These are phyloP conservation scores for Aquilaria agallochum DNA, from an alignment of 441 rosid species.

Conservation along the genomic window DNA sequence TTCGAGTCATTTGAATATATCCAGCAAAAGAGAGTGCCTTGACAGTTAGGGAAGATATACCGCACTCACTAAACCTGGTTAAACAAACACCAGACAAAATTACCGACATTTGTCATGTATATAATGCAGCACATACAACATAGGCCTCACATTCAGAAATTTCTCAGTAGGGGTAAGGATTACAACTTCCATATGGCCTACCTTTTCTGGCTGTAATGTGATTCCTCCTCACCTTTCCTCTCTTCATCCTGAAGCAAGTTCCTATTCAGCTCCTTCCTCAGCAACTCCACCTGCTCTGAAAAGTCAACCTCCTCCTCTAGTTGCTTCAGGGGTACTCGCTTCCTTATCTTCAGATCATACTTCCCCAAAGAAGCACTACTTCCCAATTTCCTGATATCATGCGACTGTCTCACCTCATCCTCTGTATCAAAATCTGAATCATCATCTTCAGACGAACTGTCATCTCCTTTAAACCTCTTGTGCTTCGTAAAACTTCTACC, in stretches of 20 bases:
- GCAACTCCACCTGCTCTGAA: slow-evolving; percentile 45
- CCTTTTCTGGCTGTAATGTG: slow-evolving; percentile 70
- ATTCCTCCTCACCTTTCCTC: slow-evolving; percentile 34
- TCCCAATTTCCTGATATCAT: slow-evolving; percentile 42
- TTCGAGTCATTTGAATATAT: slow-evolving; percentile 77
- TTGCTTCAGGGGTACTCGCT: slow-evolving; percentile 57
- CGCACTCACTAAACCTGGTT: slow-evolving; percentile 78
- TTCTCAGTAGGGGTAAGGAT: background rate
- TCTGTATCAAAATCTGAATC: slow-evolving; percentile 42
- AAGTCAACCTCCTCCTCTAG: slow-evolving; percentile 53
- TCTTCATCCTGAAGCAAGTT: slow-evolving; percentile 34
- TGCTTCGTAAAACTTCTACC: slow-evolving; percentile 20
- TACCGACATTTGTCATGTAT: slow-evolving; percentile 11
- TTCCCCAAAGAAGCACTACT: slow-evolving; percentile 76
- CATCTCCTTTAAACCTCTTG: slow-evolving; percentile 51
- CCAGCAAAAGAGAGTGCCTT: slow-evolving; percentile 82
- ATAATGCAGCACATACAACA: slow-evolving; percentile 5
- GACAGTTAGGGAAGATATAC: slow-evolving; percentile 67
- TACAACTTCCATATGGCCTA: slow-evolving; percentile 2
- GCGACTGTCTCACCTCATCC: slow-evolving; percentile 39
- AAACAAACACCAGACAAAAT: slow-evolving; percentile 12
- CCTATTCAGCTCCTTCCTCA: slow-evolving; percentile 56
- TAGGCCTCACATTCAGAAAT: background rate
- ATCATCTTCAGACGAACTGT: slow-evolving; percentile 67
- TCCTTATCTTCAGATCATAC: slow-evolving; percentile 61